Evolutionary conservation across 1,284 basidiomycete species (phyloP).

Genomic region (Ustilago crameri): DNA sequence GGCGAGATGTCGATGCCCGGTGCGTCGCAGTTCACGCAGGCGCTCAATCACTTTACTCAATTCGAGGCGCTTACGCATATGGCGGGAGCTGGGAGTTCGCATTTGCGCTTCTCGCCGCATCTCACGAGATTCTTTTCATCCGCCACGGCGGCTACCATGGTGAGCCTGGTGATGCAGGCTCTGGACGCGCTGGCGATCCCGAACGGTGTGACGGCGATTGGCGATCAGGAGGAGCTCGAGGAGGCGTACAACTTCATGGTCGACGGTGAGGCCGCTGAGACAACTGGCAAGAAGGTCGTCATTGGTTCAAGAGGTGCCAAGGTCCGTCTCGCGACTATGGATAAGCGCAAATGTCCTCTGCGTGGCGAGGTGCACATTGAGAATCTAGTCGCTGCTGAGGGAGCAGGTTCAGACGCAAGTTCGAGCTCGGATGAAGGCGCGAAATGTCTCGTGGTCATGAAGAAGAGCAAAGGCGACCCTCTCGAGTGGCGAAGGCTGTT

Average conservation of each 20-base stretch:
- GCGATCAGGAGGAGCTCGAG: slow-evolving; percentile 57
- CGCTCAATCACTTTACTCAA: slow-evolving; percentile 59
- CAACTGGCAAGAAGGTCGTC: slow-evolving; percentile 17
- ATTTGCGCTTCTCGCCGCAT: slow-evolving; percentile 61
- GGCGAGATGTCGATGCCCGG: slow-evolving; percentile 33
- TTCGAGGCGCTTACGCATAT: slow-evolving; percentile 48
- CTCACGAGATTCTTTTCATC: slow-evolving; percentile 65
- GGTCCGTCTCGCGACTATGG: slow-evolving; percentile 60
- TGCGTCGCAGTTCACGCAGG: slow-evolving; percentile 62
- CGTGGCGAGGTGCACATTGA: slow-evolving; percentile 64
- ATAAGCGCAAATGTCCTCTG: slow-evolving; percentile 65
- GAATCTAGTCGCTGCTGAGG: slow-evolving; percentile 31
- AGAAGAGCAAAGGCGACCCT: slow-evolving; percentile 67
- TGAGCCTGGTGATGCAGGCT: slow-evolving; percentile 29
- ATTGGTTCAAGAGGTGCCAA: slow-evolving; percentile 54
- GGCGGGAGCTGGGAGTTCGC: slow-evolving; percentile 28
- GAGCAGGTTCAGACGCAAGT: slow-evolving; percentile 10
- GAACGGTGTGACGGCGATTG: slow-evolving; percentile 50
- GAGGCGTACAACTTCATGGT: slow-evolving; percentile 52
- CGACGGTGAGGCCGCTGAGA: slow-evolving; percentile 33
- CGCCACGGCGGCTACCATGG: slow-evolving; percentile 40
- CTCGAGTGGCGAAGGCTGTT: slow-evolving; percentile 69
- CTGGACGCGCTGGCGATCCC: slow-evolving; percentile 53
- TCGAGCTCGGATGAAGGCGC: slow-evolving; percentile 11
- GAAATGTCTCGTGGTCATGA: slow-evolving; percentile 63